Evolutionary conservation across 495 filamentous ascomycete species (phyloP).

Genomic region (Xylona heveae): DNA sequence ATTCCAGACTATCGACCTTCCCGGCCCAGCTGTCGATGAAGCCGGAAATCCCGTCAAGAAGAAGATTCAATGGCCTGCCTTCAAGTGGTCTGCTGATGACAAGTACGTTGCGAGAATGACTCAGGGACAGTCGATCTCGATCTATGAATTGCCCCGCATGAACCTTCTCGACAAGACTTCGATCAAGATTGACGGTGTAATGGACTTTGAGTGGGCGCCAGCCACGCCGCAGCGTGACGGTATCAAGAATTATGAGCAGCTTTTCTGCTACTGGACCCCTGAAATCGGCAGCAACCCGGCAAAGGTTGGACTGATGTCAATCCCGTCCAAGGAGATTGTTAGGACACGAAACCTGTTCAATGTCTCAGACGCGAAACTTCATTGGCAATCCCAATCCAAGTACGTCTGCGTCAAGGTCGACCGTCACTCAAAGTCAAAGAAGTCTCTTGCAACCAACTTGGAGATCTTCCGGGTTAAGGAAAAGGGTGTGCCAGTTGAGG

Average conservation of each 20-base stretch:
- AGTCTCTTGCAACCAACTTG: constrained; percentile 84
- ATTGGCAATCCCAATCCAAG: constrained; percentile 85
- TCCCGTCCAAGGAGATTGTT: constrained; percentile 81
- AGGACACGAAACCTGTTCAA: constrained; percentile 93
- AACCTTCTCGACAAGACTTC: constrained; percentile 68
- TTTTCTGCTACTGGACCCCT: constrained; percentile 96
- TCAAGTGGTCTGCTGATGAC: constrained; percentile 97
- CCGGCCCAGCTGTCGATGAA: constrained; percentile 30
- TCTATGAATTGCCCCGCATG: constrained; percentile 91
- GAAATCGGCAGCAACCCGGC: constrained; percentile 98
- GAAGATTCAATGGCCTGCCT: constrained; percentile 94
- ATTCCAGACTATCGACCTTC: constrained; percentile 67
- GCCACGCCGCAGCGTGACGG: constrained; percentile 56
- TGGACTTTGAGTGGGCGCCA: constrained; percentile 96
- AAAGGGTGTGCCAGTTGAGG: constrained; percentile 94
- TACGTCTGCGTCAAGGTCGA: constrained; percentile 98
- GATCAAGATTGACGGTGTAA: constrained; percentile 86
- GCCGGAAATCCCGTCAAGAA: constrained; percentile 54
- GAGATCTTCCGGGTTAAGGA: constrained; percentile 95
- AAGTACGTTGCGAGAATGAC: constrained; percentile 88
- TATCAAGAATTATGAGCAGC: constrained; percentile 77
- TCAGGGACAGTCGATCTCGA: constrained; percentile 70
- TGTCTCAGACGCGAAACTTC: constrained; percentile 86
- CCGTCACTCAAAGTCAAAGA: constrained; percentile 96
- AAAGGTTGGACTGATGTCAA: constrained; percentile 86